Evolutionary conservation across 2,329 filamentous ascomycete genomes (phyloP), one percentile per base, ranked within the genome.

Genomic region (Apiospora pterosperma): DNA sequence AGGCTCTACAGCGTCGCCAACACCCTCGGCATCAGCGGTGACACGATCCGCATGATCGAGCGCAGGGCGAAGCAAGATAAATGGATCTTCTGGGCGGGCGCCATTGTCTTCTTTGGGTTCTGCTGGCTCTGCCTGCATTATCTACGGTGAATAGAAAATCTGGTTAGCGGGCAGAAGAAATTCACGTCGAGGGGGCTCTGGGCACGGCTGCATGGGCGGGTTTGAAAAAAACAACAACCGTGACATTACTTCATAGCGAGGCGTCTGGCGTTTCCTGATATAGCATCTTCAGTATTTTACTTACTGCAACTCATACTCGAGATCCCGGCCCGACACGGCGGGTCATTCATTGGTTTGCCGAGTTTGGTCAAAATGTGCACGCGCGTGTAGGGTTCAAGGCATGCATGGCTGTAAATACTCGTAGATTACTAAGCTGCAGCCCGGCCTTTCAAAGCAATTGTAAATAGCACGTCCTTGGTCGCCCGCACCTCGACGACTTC

Each of bases 21-120:
- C 75, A 98, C 96, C 25, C 80, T 99, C 59, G 96, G 96, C 0
- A 87, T 99, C 66, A 96, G 92, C 73, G 94, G 95, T 23, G 95
- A 98, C 76, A 99, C 96, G 2, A 99, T 99, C 69, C 89, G 96
- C 59, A 98, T 96, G 93, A 91, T 99, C 48, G 95, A 98, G 80
- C 82, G 96, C 70, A 85, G 96, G 67, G 93, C 96, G 61, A 91
- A 89, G 77, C 92, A 98, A 81, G 96, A 99, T 77, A 98, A 97
- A 80, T 98, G 94, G 93, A 97, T 99, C 39, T 99, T 99, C 77
- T 92, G 91, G 85, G 91, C 82, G 0, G 93, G 96, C 0, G 93
- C 95, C 3, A 78, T 96, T 5, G 78, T 96, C 39, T 99, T 99
- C 77, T 92, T 98, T 72, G 75, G 86, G 41, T 99, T 99, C 76